phyloP scores from a whole-genome alignment of 805 yeast species.

The Diddensiella transvaalensis region DNA sequence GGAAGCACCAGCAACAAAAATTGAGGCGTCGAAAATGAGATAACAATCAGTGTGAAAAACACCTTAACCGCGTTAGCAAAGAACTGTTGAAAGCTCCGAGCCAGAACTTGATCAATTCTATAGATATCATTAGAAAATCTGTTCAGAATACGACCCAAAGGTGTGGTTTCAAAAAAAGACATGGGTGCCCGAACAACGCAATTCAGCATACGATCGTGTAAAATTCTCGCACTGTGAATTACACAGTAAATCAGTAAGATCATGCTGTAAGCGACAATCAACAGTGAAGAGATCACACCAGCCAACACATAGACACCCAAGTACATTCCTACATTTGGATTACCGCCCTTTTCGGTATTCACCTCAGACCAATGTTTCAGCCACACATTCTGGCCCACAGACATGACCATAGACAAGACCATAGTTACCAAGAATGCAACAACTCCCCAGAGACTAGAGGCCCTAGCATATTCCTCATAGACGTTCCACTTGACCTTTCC shows the following conservation, averaged over 20 bases:
- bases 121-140: slow-evolving; percentile 89
- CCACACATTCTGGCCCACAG: slow-evolving; percentile 82
- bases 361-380: slow-evolving; percentile 96
- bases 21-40: slow-evolving; percentile 84
- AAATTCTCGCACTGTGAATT: slow-evolving; percentile 69
- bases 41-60: slow-evolving; percentile 71
- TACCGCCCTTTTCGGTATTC: slow-evolving; percentile 62
- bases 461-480: slow-evolving; percentile 77
- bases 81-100: slow-evolving; percentile 39
- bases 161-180: slow-evolving; percentile 94
- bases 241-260: slow-evolving; percentile 78
- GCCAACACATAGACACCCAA: slow-evolving; percentile 70
- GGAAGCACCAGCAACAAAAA: slow-evolving; percentile 72
- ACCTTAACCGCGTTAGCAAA: slow-evolving; percentile 38
- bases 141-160: slow-evolving; percentile 86
- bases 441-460: slow-evolving; percentile 74
- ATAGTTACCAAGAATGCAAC: slow-evolving; percentile 52
- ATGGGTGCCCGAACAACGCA: slow-evolving; percentile 84
- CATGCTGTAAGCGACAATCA: slow-evolving; percentile 61
- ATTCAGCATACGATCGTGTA: slow-evolving; percentile 70
- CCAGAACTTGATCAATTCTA: slow-evolving; percentile 75
- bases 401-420: slow-evolving; percentile 53
- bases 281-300: slow-evolving; percentile 64
- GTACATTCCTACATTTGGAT: slow-evolving; percentile 70
- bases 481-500: slow-evolving; percentile 91